Conservation (phyloP, 176 grass and related monocot genomes). For the Musa schizocarpa region DNA sequence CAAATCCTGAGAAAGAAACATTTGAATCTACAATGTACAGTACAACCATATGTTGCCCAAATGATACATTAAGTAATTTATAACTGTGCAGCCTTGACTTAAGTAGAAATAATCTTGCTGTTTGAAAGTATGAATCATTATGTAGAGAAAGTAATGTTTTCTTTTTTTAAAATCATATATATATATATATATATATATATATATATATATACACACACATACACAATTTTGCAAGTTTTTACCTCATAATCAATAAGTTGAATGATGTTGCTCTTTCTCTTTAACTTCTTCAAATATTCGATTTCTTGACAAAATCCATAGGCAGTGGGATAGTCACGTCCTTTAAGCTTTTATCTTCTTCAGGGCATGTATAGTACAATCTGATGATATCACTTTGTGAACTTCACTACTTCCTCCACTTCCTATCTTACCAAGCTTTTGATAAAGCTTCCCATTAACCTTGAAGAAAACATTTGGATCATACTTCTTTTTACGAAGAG, state of each 20-base stretch:
- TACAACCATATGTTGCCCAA: too few species aligned
- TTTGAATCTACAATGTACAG: too few species aligned
- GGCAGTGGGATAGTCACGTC: constrained; percentile 86
- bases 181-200: too few species aligned
- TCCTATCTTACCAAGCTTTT: constrained; percentile 96
- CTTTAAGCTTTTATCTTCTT: constrained; percentile 99
- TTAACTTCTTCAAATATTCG: constrained; percentile 76
- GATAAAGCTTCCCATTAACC: constrained; percentile 90
- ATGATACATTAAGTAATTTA: too few species aligned
- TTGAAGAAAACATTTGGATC: constrained; percentile 77
- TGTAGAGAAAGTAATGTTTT: too few species aligned
- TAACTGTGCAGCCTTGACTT: too few species aligned
- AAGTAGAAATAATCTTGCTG: too few species aligned
- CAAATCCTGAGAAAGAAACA: too few species aligned
- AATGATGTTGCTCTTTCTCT: constrained; percentile 87
- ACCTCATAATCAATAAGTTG: constrained; percentile 97
- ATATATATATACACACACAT: background rate
- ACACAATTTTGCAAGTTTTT: constrained; percentile 10
- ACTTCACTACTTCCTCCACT: constrained; percentile 96
- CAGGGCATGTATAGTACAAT: constrained; percentile 76
- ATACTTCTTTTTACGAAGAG: constrained; percentile 52
- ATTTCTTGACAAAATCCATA: constrained; percentile 95
- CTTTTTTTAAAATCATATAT: too few species aligned
- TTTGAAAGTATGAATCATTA: too few species aligned
- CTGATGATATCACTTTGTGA: constrained; percentile 82